A percentile compares a stretch with the other conserved stretches of the same genome.
Evolutionary conservation across 176 grass and related monocot species (phyloP).

Genomic region (Metroxylon sagu): DNA sequence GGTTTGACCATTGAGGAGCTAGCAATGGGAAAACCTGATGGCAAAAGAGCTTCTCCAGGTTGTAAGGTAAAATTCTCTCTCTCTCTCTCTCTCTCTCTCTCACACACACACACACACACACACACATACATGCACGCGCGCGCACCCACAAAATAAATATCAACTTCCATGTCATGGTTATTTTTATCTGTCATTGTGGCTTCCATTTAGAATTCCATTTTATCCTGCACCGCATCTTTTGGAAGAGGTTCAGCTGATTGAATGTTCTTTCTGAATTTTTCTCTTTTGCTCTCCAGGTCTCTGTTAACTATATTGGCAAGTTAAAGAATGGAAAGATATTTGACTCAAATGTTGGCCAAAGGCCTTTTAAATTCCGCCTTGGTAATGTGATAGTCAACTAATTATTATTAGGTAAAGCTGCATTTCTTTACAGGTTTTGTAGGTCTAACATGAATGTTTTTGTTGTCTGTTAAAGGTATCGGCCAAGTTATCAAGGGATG

Average conservation of each 20-base stretch:
- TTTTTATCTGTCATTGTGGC: not conserved
- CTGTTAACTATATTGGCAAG: slow-evolving; percentile 79
- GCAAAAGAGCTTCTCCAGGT: slow-evolving; percentile 59
- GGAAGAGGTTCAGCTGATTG: too few relatives aligned
- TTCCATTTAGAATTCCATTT: too few relatives aligned
- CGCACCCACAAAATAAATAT: too few relatives aligned
- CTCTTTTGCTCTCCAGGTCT: slow-evolving; percentile 36
- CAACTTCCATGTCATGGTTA: too few relatives aligned
- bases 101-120: too few relatives aligned
- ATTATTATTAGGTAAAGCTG: too few relatives aligned
- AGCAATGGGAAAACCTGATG: slow-evolving; percentile 67
- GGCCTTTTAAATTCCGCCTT: slow-evolving; percentile 69
- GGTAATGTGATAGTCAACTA: slow-evolving; percentile 32
- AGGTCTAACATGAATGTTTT: too few relatives aligned
- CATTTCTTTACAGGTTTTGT: too few relatives aligned
- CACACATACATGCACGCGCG: too few relatives aligned
- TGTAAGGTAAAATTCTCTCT: slow-evolving; percentile 43
- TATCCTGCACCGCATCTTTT: too few relatives aligned
- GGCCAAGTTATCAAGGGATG: slow-evolving; percentile 84
- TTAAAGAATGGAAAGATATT: slow-evolving; percentile 84
- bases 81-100: too few relatives aligned
- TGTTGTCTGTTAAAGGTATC: slow-evolving; percentile 46
- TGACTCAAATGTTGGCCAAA: slow-evolving; percentile 61
- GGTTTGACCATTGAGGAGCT: slow-evolving; percentile 67
- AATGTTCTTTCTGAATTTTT: not conserved